Evolutionary conservation across 1,284 basidiomycete genomes (phyloP).

Genomic region (Tetrapyrgos nigripes): DNA sequence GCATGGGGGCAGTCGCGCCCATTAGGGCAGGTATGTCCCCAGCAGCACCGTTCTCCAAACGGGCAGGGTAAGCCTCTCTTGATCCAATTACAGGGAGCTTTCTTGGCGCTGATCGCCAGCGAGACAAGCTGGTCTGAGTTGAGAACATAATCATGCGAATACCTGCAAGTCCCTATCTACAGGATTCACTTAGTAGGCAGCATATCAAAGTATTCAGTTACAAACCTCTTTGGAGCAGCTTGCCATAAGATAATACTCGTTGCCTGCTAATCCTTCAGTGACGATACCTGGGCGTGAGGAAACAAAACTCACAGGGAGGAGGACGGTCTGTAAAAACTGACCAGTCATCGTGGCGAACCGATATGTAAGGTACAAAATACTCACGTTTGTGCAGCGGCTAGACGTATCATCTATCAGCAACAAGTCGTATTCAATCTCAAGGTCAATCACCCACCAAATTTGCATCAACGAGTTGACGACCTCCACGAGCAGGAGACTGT

Average conservation of each 20-base stretch:
- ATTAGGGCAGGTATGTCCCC: slow-evolving; percentile 83
- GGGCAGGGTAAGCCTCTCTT: slow-evolving; percentile 81
- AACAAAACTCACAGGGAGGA: slow-evolving; percentile 61
- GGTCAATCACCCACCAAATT: slow-evolving; percentile 49
- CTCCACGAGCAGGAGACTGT: slow-evolving; percentile 51
- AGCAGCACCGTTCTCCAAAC: slow-evolving; percentile 74
- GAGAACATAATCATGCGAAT: slow-evolving; percentile 78
- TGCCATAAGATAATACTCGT: slow-evolving; percentile 79
- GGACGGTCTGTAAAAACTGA: slow-evolving; percentile 57
- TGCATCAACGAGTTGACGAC: slow-evolving; percentile 57
- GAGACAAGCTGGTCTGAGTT: slow-evolving; percentile 70
- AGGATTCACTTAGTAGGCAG: slow-evolving; percentile 15
- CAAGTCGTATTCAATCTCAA: not conserved
- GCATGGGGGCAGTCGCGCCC: slow-evolving; percentile 72
- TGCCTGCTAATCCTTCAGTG: slow-evolving; percentile 42
- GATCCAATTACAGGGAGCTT: slow-evolving; percentile 80
- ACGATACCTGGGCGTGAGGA: no score
- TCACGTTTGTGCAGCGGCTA: slow-evolving; percentile 61
- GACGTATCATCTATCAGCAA: not conserved
- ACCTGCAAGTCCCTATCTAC: slow-evolving; percentile 73
- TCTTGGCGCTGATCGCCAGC: slow-evolving; percentile 75
- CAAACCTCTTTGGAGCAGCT: slow-evolving; percentile 81
- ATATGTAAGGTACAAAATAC: slow-evolving; percentile 25
- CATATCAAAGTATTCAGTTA: slow-evolving; percentile 13
- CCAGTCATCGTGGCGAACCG: slow-evolving; percentile 22